Base-by-base conservation (phyloP, 768 basidiomycete genomes). In the Coprinellus micaceus region DNA sequence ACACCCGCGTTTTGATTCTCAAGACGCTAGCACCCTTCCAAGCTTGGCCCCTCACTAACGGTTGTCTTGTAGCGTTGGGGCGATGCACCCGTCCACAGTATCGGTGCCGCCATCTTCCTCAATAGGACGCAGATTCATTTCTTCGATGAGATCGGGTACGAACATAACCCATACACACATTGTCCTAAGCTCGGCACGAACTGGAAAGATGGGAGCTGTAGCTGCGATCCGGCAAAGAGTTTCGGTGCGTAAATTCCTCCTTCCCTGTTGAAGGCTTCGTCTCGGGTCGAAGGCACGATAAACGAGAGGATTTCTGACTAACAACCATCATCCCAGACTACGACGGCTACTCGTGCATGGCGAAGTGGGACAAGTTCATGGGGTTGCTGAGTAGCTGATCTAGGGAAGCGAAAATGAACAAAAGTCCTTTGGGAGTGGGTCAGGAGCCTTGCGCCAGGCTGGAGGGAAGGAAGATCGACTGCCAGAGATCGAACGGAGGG, bases 71-170 rank as follows among this genome's bases (percentile, higher is more conserved):
- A 77, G 76, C 74, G 76, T 33, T 78, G 77, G 77, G 76, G 76
- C 7, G 86, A 86, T 61, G 86, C 86, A 1, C 85, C 85, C 1
- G 83, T 89, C 1, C 86, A 88, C 64, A 82, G 80, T 26, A 85
- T 88, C 54, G 87, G 80, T 13, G 86, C 82, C 1, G 81, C 83
- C 0, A 68, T 88, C 21, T 84, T 88, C 64, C 77, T 79, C 12
- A 59, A 64, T 0, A 80, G 79, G 58, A 77, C 82, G 56, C 78
- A 84, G 68, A 79, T 90, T 39, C 86, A 89, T 64, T 90, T 85
- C 73, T 90, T 89, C 70, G 73, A 82, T 49, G 84, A 89, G 62
- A 89, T 91, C 41, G 88, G 88, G 17, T 93, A 91, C 66, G 76
- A 82, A 54, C 89, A 92, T 55, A 79, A 82, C 47, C 88, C 88